Conservation (phyloP, 1,284 basidiomycete species). For the Cryptococcus sp. region DNA sequence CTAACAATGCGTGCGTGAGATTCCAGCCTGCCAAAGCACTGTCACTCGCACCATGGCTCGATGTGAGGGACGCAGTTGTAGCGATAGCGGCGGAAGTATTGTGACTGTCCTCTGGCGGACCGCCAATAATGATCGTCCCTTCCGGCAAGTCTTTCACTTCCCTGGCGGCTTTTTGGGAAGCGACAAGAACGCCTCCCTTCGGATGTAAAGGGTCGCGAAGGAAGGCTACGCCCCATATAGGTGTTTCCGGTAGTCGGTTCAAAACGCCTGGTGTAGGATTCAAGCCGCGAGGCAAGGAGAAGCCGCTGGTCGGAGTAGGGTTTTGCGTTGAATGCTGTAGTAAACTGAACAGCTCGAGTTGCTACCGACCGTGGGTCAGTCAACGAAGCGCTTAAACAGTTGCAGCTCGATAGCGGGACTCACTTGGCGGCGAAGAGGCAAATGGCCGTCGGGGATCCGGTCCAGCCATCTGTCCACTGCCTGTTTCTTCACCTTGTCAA, state of each 20-base stretch:
- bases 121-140: conserved; percentile 33
- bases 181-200: conserved; percentile 30
- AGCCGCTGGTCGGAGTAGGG: conserved; percentile 6
- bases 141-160: conserved; percentile 36
- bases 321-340: conserved; percentile 19
- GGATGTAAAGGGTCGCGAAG: conserved; percentile 28
- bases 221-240: conserved; percentile 30
- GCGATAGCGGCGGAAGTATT: not conserved
- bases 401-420: not conserved
- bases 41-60: not conserved
- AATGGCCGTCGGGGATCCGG: conserved; percentile 12
- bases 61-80: not conserved
- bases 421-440: conserved; percentile 22
- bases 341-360: conserved; percentile 19
- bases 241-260: conserved; percentile 32
- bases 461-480: conserved; percentile 21
- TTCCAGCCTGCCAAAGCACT: not conserved
- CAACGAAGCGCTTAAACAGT: not conserved
- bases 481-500: conserved; percentile 25
- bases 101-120: conserved; percentile 5
- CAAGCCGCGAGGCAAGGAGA: conserved; percentile 25
- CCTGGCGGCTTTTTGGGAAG: conserved; percentile 31
- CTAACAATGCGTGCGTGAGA: not conserved
- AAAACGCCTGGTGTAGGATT: conserved; percentile 34
- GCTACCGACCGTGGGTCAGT: conserved; percentile 5